phyloP scores from a whole-genome alignment of 2,329 filamentous ascomycete species.

The Paracoccidioides brasiliensis region DNA sequence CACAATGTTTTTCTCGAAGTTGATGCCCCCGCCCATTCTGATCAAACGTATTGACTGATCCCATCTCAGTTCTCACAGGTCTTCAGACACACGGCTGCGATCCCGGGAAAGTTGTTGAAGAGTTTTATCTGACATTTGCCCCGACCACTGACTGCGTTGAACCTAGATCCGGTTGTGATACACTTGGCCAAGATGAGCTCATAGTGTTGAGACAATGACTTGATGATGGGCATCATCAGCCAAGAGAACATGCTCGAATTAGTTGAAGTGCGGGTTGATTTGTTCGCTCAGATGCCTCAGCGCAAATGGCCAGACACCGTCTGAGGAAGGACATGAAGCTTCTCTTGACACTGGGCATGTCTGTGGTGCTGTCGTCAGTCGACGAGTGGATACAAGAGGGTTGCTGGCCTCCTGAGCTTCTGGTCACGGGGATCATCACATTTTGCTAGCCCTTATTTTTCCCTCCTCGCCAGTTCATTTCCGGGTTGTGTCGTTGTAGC shows the following conservation, averaged over 20 bases:
- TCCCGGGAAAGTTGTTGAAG: neutral
- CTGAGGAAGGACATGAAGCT: too few relatives aligned
- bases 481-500: too few relatives aligned
- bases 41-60: too few relatives aligned
- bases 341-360: too few relatives aligned
- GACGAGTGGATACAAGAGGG: too few relatives aligned
- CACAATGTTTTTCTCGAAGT: neutral
- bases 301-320: neutral
- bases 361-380: too few relatives aligned
- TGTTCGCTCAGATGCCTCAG: neutral
- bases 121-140: neutral
- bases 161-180: neutral
- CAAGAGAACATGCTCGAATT: neutral
- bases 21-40: neutral
- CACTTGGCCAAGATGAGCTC: neutral
- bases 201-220: neutral
- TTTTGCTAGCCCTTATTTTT: too few relatives aligned
- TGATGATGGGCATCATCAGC: neutral
- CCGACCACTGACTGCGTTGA: neutral
- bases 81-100: too few relatives aligned
- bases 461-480: too few relatives aligned
- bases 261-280: conserved; percentile 1
- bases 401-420: too few relatives aligned
- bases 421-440: too few relatives aligned
- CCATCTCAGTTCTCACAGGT: too few relatives aligned